Evolutionary conservation across 768 basidiomycete genomes (phyloP), one percentile per base, ranked within the genome.

Genomic region (Lactarius quietus): DNA sequence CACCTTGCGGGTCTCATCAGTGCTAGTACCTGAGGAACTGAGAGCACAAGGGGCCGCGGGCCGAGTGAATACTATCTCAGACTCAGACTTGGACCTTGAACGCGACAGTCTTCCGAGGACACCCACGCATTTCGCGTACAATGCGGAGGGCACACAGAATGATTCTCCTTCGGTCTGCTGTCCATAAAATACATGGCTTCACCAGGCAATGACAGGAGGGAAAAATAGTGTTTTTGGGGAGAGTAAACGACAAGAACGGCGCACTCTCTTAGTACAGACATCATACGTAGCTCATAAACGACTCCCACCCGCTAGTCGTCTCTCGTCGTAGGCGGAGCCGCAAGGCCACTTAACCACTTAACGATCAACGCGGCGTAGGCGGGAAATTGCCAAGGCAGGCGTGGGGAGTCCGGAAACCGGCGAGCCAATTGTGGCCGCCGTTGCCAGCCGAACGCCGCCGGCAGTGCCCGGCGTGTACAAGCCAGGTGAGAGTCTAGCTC

Each of bases 351-450:
- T 2, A 36, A 10, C 12, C n/a, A n/a, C n/a, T n/a, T n/a, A 12
- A 10, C 36, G 36, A 36, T n/a, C n/a, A n/a, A 10, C 36, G 36
- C 12, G 10, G 36, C 12, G 10, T 12, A 2, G 75, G 76, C 23
- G 76, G 77, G 73, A 79, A 77, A 54, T 74, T 71, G 26, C 69
- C 63, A 64, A 74, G 48, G 65, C 31, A 66, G 69, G 48, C 67
- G 70, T 51, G 59, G 48, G 51, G 31, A 48, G 15, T 56, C 58
- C 28, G 51, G 55, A 61, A 63, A 70, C 33, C 38, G 72, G 70
- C 52, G 71, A 73, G 38, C 72, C 73, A 2, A 61, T 56, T 0
- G 76, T 73, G 26, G 74, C 74, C 9, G 72, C 72, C 6, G 69
- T 73, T 5, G 70, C 52, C 29, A 52, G 3, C 15, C 38, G 14